Evolutionary conservation across 2,329 filamentous ascomycete genomes (phyloP).

Genomic region (Cordyceps cateniannulata): DNA sequence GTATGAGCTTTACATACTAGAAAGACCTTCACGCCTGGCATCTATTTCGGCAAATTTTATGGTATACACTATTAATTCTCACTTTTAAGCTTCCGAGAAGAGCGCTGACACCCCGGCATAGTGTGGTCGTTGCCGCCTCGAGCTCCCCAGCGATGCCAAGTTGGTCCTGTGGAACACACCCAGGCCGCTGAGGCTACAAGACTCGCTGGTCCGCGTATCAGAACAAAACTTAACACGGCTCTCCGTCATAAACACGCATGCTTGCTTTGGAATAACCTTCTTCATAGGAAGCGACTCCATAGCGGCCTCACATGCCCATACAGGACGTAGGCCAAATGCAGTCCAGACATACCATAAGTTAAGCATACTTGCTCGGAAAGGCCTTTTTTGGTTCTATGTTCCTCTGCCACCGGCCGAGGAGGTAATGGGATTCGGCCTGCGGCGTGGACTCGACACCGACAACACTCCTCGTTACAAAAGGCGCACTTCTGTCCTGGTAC

Average conservation of each 20-base stretch:
- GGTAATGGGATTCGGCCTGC: not conserved
- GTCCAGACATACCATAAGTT: not conserved
- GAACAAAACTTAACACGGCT: not conserved
- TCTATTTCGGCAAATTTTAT: not conserved
- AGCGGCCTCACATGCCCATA: not conserved
- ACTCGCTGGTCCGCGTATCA: not conserved
- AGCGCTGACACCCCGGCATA: not conserved
- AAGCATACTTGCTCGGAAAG: not conserved
- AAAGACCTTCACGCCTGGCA: not conserved
- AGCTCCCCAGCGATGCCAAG: not conserved
- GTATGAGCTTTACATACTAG: not conserved
- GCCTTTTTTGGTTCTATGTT: not conserved
- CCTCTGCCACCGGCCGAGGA: not conserved
- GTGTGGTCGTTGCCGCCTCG: not conserved
- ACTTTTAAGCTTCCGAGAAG: not conserved
- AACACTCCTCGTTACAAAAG: not conserved
- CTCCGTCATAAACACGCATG: not conserved
- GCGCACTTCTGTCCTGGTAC: not conserved
- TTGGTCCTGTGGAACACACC: not conserved
- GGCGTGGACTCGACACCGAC: not conserved
- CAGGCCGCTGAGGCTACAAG: not conserved
- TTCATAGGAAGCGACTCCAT: not conserved
- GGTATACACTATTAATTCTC: not conserved
- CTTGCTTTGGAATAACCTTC: not conserved
- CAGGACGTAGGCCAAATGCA: not conserved